These are phyloP conservation scores for Kokia cookei DNA, from an alignment of 441 rosid species.

Conservation along the genomic window DNA sequence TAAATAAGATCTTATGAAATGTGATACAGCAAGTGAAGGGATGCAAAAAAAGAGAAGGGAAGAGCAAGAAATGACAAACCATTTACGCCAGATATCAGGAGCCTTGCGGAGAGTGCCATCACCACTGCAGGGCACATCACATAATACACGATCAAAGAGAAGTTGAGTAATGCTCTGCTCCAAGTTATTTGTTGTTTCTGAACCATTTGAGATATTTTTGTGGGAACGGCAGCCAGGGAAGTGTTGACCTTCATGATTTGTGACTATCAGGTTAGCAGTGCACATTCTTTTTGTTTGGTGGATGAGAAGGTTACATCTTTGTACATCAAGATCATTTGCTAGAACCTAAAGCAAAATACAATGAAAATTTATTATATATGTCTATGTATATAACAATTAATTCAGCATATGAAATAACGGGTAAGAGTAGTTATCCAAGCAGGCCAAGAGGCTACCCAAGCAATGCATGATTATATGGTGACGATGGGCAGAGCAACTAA, in stretches of 20 bases:
- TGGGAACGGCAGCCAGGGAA: constrained; percentile 83
- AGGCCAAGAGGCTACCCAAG: not conserved
- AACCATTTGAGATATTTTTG: constrained; percentile 33
- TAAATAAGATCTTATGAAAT: constrained; percentile 13
- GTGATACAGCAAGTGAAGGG: not conserved
- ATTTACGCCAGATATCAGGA: constrained; percentile 96
- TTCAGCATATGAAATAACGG: constrained; percentile 3
- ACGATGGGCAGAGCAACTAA: not conserved
- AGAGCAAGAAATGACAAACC: constrained; percentile 31
- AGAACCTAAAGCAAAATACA: constrained; percentile 45
- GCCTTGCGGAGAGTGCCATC: constrained; percentile 98
- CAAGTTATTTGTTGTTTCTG: constrained; percentile 29
- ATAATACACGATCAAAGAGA: constrained; percentile 83
- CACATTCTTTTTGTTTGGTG: constrained; percentile 98
- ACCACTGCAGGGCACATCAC: constrained; percentile 98
- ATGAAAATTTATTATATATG: not conserved
- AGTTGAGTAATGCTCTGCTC: constrained; percentile 46
- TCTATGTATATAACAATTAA: not conserved
- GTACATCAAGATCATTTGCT: constrained; percentile 94
- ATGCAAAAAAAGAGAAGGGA: not conserved
- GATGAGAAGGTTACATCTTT: constrained; percentile 94
- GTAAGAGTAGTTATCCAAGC: not conserved
- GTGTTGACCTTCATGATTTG: constrained; percentile 94
- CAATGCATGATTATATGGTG: not conserved
- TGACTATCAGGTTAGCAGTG: constrained; percentile 89